Evolutionary conservation across 2,329 filamentous ascomycete species (phyloP), one percentile per base, ranked within the genome.

Genomic region (Basipetospora chlamydospora): DNA sequence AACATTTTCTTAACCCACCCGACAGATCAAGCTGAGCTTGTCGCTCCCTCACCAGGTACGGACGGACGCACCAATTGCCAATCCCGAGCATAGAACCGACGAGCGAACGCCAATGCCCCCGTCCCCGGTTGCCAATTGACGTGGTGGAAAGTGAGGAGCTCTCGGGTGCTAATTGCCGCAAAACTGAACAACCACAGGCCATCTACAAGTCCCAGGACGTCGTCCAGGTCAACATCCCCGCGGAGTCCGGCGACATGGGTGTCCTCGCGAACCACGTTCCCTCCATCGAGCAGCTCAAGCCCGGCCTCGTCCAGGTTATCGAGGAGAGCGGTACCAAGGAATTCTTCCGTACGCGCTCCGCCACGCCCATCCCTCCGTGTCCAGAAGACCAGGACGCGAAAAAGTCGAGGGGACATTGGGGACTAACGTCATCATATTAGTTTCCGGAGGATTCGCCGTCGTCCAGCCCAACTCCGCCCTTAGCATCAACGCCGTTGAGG

Each of bases 221-320:
- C 57, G 78, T 96, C 56, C 90, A 98, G 71, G 90, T 98, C 71
- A 98, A 98, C 76, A 80, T 98, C 56, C 81, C 90, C 60, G 90
- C 90, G 56, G 90, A 94, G 63, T 92, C 87, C 44, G 90, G 90
- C 60, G 90, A 96, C 54, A 98, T 98, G 90, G 90, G 90, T 81
- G 80, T 98, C 53, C 81, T 98, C 58, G 90, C 90, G 60, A 92
- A 90, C 73, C 90, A 98, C 76, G 90, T 98, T 54, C 87, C 90
- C 47, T 86, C 87, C 44, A 96, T 98, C 57, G 90, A 98, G 73
- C 90, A 98, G 73, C 73, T 98, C 63, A 94, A 92, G 76, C 87
- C 90, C 43, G 90, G 90, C 55, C 67, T 96, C 49, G 73, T 98
- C 49, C 88, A 96, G 72, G 73, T 98, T 56, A 76, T 96, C 49